Evolutionary conservation across 202 grass and related monocot genomes (phyloP), one percentile per base, ranked within the genome.

Genomic region (Digitaria exilis): DNA sequence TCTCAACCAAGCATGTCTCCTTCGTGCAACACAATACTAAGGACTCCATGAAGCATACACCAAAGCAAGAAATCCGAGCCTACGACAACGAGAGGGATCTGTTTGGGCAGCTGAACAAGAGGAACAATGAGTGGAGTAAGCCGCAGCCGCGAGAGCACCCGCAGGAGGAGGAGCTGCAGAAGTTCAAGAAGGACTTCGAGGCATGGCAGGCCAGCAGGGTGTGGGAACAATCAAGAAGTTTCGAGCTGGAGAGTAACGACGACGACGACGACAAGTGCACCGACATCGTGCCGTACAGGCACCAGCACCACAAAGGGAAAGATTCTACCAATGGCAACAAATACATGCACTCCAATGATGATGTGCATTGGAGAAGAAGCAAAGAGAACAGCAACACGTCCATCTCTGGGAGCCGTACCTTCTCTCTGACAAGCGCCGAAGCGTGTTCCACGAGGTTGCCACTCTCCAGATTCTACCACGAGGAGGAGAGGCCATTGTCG

Each of bases 101-200:
- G 48, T 85, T 88, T 34, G 44, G 37, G 17, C 84, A 64, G 56
- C 61, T 44, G 39, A 81, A 18, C 35, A 84, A 68, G 76, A 68
- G 34, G 59, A 81, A 29, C 28, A 69, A 31, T 10, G 72, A 84
- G 30, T 75, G 85, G 71, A 37, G 25, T 22, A 95, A 93, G 60
- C 91, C 61, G 65, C 70, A 73, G 26, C 73, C 87, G 11, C 86
- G 96, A 29, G 91, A 99, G 78, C 96, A 99, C 75, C 96, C 96
- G 15, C 96, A 99, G 81, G 96, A 99, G 71, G 96, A 96, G 83
- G 78, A 87, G 52, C 86, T 99, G 89, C 93, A 99, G 87, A 99
- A 91, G 61, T 99, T 99, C 87, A 99, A 96, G 76, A 92, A 86
- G 80, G 93, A 99, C 32, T 99, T 99, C 9, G 81, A 95, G 79